Evolutionary conservation across 768 basidiomycete genomes (phyloP).

Genomic region (Pisolithus marmoratus): DNA sequence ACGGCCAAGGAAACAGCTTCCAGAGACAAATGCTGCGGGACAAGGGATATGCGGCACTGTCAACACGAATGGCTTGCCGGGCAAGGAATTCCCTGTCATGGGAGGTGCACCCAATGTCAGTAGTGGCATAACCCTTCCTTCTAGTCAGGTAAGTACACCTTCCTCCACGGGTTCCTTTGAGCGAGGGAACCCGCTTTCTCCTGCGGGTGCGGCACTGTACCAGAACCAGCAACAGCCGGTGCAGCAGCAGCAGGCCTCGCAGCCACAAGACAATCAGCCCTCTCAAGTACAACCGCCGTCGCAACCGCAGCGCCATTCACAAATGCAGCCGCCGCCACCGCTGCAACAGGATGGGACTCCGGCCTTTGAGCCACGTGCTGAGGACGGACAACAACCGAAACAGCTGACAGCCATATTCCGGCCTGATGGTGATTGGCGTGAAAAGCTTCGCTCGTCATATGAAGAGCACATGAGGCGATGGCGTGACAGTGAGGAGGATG

Average conservation of each 20-base stretch:
- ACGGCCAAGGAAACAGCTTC: slow-evolving; percentile 74
- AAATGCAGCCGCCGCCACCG: neutral
- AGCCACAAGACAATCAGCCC: slow-evolving; percentile 24
- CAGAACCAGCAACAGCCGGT: slow-evolving; percentile 30
- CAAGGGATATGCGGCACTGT: slow-evolving; percentile 40
- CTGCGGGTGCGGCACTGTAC: slow-evolving; percentile 33
- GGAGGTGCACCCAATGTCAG: slow-evolving; percentile 37
- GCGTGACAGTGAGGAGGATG: slow-evolving; percentile 50
- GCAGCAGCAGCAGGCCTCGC: slow-evolving; percentile 22
- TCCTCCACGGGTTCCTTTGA: slow-evolving; percentile 47
- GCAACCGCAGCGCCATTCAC: slow-evolving; percentile 3
- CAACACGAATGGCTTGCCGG: slow-evolving; percentile 2
- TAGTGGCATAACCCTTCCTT: slow-evolving; percentile 38
- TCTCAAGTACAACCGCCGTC: slow-evolving; percentile 42
- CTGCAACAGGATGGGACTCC: slow-evolving; percentile 12
- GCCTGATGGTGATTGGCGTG: slow-evolving; percentile 87
- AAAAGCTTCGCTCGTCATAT: slow-evolving; percentile 62
- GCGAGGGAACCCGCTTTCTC: slow-evolving; percentile 37
- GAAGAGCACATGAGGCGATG: slow-evolving; percentile 35
- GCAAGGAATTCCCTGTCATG: slow-evolving; percentile 61
- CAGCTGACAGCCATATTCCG: slow-evolving; percentile 75
- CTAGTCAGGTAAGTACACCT: slow-evolving; percentile 48
- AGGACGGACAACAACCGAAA: slow-evolving; percentile 17
- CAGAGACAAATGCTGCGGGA: slow-evolving; percentile 44
- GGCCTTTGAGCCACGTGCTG: slow-evolving; percentile 1